phyloP scores from a whole-genome alignment of 257 asterid species.

The Solanum bulbocastanum region DNA sequence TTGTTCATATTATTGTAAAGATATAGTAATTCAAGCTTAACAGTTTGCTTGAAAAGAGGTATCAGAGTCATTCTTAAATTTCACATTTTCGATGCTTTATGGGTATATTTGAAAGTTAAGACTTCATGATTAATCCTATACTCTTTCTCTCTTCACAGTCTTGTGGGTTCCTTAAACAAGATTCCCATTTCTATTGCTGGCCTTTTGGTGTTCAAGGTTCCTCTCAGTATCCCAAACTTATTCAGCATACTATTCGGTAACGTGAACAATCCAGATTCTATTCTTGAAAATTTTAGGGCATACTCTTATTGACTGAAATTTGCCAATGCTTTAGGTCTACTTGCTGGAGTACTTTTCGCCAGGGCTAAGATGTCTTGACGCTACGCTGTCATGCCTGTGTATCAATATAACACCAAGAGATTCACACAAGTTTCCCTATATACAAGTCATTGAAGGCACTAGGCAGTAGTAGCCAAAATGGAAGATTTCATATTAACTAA shows the following conservation, averaged over 20 bases:
- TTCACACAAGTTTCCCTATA: background rate
- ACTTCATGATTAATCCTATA: background rate
- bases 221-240: constrained; percentile 28
- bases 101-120: background rate
- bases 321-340: constrained; percentile 17
- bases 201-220: constrained; percentile 31
- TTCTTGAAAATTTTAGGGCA: background rate
- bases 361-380: constrained; percentile 36
- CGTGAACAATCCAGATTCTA: background rate
- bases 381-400: background rate
- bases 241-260: constrained; percentile 42
- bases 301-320: background rate
- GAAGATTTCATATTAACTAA: background rate
- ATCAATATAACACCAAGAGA: background rate
- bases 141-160: constrained; percentile 16
- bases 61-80: background rate
- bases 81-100: background rate
- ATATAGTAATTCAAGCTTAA: background rate
- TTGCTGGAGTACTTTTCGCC: constrained; percentile 41
- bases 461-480: background rate
- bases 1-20: background rate
- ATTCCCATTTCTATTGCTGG: constrained; percentile 42
- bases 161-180: constrained; percentile 45
- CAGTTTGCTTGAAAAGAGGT: background rate
- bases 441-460: background rate